Percentiles rank a stretch among this genome's conserved stretches.
Conservation (phyloP, 306 rosid genomes). For the Macrotyloma uniflorum region DNA sequence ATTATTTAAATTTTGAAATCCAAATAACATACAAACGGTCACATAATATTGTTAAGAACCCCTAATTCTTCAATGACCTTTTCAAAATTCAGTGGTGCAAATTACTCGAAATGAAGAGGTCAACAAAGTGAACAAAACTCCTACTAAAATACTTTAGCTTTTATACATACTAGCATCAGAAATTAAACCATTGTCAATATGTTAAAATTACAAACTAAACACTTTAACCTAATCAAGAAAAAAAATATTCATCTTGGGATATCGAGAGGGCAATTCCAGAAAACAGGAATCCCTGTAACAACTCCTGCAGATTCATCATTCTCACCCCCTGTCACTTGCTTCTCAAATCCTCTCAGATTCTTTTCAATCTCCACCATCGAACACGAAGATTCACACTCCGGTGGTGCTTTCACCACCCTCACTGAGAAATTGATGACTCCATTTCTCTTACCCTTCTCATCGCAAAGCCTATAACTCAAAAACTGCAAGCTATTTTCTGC, state of each 20-base stretch:
- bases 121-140: not conserved
- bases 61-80: too few relatives aligned
- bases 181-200: not conserved
- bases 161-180: not conserved
- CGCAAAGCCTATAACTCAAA: slow-evolving; percentile 60
- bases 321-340: not conserved
- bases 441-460: slow-evolving; percentile 44
- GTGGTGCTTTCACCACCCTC: slow-evolving; percentile 32
- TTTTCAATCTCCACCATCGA: not conserved
- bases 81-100: too few relatives aligned
- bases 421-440: slow-evolving; percentile 60
- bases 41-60: too few relatives aligned
- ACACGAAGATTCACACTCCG: not conserved
- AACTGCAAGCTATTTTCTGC: slow-evolving; percentile 49
- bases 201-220: not conserved
- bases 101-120: not conserved
- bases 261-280: slow-evolving; percentile 17
- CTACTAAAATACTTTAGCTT: not conserved
- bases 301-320: not conserved
- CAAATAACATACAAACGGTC: too few relatives aligned
- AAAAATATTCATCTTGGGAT: not conserved
- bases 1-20: too few relatives aligned
- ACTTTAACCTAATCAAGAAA: not conserved
- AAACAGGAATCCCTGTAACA: slow-evolving; percentile 59
- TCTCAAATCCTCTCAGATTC: not conserved